These are phyloP conservation scores for Pestalotiopsis fici DNA, from an alignment of 2,329 filamentous ascomycete genomes.

Conservation along the genomic window DNA sequence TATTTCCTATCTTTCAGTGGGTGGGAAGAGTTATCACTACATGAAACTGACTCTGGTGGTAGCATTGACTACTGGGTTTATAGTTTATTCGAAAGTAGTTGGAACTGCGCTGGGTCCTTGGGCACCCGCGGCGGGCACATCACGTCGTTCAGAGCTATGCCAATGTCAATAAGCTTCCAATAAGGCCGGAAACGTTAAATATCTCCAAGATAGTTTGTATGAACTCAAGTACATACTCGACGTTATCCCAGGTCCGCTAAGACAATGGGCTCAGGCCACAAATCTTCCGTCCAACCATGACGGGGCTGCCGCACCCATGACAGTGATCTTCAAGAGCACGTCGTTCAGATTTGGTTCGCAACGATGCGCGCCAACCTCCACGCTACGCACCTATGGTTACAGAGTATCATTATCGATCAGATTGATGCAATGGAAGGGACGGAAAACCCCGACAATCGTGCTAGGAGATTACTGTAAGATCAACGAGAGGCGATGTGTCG, in stretches of 20 bases:
- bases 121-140: not conserved
- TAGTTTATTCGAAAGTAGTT: conserved; percentile 1
- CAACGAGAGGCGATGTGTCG: conserved; percentile 5
- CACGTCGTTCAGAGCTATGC: not conserved
- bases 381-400: conserved; percentile 1
- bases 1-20: not conserved
- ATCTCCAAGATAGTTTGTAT: not conserved
- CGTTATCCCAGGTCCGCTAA: conserved; percentile 13
- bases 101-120: not conserved
- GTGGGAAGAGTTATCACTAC: too few species aligned
- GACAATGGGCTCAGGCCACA: conserved; percentile 19
- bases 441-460: not conserved
- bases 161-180: not conserved
- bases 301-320: not conserved
- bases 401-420: conserved; percentile 5
- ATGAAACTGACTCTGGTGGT: not conserved
- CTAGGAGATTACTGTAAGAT: not conserved
- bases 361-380: conserved; percentile 4
- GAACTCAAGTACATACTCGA: conserved; percentile 1
- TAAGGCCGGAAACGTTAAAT: not conserved
- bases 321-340: not conserved
- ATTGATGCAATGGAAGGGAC: not conserved
- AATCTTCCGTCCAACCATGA: not conserved
- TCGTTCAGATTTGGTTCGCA: not conserved
- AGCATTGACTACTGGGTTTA: not conserved